phyloP scores from a whole-genome alignment of 768 basidiomycete species.

The Lepiota venenata region DNA sequence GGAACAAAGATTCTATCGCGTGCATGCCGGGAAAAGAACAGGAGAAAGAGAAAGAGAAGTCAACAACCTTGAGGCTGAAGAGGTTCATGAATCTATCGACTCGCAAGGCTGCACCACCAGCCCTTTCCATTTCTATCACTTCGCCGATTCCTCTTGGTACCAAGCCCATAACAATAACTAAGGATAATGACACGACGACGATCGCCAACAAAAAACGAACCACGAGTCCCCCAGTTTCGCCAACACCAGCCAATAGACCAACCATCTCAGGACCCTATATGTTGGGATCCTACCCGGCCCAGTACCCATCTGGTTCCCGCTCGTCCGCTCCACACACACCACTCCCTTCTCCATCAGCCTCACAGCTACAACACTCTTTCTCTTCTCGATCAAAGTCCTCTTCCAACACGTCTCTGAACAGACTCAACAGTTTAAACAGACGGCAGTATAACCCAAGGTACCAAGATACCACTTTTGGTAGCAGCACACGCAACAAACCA shows the following conservation, averaged over 20 bases:
- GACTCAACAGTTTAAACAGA: neutral
- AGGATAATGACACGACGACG: slow-evolving; percentile 7
- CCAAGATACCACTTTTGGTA: neutral
- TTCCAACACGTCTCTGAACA: slow-evolving; percentile 12
- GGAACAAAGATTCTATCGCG: slow-evolving; percentile 15
- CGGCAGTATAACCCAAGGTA: neutral
- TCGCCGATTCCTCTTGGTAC: neutral
- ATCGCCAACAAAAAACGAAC: slow-evolving; percentile 11
- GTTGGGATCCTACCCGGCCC: slow-evolving; percentile 31
- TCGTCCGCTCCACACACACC: slow-evolving; percentile 15
- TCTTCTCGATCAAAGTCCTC: slow-evolving; percentile 5
- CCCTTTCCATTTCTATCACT: slow-evolving; percentile 6
- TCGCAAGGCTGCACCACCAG: slow-evolving; percentile 7
- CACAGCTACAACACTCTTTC: slow-evolving; percentile 7
- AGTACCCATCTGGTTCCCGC: neutral
- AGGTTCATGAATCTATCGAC: slow-evolving; percentile 28
- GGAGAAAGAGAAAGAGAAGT: slow-evolving; percentile 17
- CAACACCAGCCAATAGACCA: slow-evolving; percentile 23
- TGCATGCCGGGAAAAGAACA: slow-evolving; percentile 11
- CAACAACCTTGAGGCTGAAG: slow-evolving; percentile 22
- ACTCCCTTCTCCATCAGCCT: slow-evolving; percentile 7
- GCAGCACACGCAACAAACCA: neutral
- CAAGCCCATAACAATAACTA: neutral
- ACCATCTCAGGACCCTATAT: slow-evolving; percentile 45
- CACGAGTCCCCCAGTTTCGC: slow-evolving; percentile 13